These are phyloP conservation scores for Paramecium bursaria DNA, from an alignment of 73 alveolate genomes.

Conservation along the genomic window DNA sequence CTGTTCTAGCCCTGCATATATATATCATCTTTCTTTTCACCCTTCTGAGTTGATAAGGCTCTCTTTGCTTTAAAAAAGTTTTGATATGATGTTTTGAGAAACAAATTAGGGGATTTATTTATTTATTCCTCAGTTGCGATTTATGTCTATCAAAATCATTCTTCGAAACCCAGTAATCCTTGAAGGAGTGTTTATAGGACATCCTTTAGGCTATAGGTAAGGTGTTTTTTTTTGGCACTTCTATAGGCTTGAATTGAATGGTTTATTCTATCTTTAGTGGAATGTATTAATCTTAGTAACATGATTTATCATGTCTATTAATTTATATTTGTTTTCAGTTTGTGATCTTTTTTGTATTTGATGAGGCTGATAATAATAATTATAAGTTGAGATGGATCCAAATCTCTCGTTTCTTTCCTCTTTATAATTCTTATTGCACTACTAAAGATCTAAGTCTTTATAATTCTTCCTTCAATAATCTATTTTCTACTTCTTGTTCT, in stretches of 20 bases:
- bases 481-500: conserved; percentile 34
- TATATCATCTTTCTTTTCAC: too few relatives aligned
- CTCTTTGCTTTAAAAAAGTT: background rate
- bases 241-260: background rate
- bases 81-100: background rate
- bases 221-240: background rate
- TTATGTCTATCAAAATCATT: background rate
- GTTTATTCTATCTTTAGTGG: background rate
- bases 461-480: conserved; percentile 7
- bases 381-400: too few relatives aligned
- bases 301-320: background rate
- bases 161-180: background rate
- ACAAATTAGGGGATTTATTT: background rate
- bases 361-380: background rate
- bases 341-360: too few relatives aligned
- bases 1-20: background rate
- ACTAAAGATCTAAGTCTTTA: background rate
- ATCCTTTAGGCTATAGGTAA: background rate
- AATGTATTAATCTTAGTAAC: background rate
- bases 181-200: background rate
- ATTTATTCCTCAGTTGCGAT: background rate
- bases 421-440: background rate
- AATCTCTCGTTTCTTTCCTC: background rate
- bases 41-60: background rate
- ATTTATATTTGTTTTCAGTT: too few relatives aligned